Conservation (phyloP, 2,329 filamentous ascomycete species). For the Scortechinia acanthostroma region DNA sequence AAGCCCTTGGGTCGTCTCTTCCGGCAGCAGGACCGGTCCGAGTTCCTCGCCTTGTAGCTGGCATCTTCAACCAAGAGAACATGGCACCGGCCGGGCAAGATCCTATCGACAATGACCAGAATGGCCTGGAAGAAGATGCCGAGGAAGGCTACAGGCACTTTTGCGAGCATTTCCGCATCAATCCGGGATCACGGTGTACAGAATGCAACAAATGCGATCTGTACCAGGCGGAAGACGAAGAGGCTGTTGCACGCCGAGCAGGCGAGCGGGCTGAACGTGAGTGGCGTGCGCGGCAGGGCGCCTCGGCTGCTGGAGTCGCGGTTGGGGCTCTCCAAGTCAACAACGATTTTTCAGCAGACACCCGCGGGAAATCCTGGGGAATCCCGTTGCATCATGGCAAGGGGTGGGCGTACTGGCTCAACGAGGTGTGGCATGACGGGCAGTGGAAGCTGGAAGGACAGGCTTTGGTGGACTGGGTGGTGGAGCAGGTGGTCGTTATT, state of each 20-base stretch:
- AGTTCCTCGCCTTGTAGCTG: background rate
- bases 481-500: background rate
- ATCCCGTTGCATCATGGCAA: background rate
- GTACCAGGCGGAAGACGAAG: conserved; percentile 1
- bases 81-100: conserved; percentile 10
- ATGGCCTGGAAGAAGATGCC: conserved; percentile 14
- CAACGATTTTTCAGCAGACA: background rate
- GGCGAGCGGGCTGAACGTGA: background rate
- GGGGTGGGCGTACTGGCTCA: background rate
- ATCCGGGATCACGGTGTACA: conserved; percentile 40
- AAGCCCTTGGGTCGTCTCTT: conserved; percentile 22
- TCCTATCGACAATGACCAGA: conserved; percentile 8
- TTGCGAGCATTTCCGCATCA: conserved; percentile 56
- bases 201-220: conserved; percentile 35
- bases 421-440: background rate
- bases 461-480: background rate
- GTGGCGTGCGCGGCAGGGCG: background rate
- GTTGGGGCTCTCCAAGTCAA: background rate
- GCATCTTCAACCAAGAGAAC: background rate
- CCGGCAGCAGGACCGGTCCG: conserved; percentile 4
- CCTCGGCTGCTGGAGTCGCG: background rate
- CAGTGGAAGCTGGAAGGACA: background rate
- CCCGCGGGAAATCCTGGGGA: background rate
- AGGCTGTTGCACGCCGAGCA: background rate
- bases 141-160: conserved; percentile 55